Percentiles rank a stretch among this genome's conserved stretches.
Conservation (phyloP, 2,329 filamentous ascomycete genomes). For the Paracoccidioides lutzii region DNA sequence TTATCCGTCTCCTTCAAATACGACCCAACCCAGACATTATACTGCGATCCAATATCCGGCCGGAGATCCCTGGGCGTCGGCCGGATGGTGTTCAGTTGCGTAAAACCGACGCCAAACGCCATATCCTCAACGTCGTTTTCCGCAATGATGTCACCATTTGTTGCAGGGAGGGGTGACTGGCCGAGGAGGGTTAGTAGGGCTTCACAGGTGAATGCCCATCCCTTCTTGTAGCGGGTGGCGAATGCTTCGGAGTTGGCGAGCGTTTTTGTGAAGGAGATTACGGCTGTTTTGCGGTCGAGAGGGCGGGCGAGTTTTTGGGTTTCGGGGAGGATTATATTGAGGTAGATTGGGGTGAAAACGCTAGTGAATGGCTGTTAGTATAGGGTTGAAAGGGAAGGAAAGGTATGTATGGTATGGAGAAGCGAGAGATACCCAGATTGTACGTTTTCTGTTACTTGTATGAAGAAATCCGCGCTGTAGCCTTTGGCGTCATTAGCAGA, state of each 20-base stretch:
- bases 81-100: slow-evolving; percentile 81
- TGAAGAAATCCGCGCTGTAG: slow-evolving; percentile 87
- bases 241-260: slow-evolving; percentile 77
- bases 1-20: slow-evolving; percentile 67
- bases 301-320: slow-evolving; percentile 81
- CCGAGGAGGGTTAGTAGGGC: slow-evolving; percentile 79
- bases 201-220: slow-evolving; percentile 83
- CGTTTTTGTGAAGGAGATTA: slow-evolving; percentile 86
- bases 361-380: slow-evolving; percentile 1
- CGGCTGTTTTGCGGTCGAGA: slow-evolving; percentile 82
- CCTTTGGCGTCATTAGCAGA: slow-evolving; percentile 66
- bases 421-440: slow-evolving; percentile 46
- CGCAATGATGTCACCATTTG: slow-evolving; percentile 61
- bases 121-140: slow-evolving; percentile 93
- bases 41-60: slow-evolving; percentile 66
- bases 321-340: slow-evolving; percentile 71
- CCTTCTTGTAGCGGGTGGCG: slow-evolving; percentile 67
- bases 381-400: slow-evolving; percentile 7
- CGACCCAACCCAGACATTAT: slow-evolving; percentile 68
- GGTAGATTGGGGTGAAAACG: slow-evolving; percentile 68
- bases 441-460: slow-evolving; percentile 67
- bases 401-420: neutral
- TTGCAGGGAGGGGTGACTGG: slow-evolving; percentile 64
- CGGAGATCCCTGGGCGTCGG: slow-evolving; percentile 64
- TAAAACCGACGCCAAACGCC: slow-evolving; percentile 89